Evolutionary conservation across 2,329 filamentous ascomycete genomes (phyloP), one percentile per base, ranked within the genome.

Genomic region (Geosmithia morbida): DNA sequence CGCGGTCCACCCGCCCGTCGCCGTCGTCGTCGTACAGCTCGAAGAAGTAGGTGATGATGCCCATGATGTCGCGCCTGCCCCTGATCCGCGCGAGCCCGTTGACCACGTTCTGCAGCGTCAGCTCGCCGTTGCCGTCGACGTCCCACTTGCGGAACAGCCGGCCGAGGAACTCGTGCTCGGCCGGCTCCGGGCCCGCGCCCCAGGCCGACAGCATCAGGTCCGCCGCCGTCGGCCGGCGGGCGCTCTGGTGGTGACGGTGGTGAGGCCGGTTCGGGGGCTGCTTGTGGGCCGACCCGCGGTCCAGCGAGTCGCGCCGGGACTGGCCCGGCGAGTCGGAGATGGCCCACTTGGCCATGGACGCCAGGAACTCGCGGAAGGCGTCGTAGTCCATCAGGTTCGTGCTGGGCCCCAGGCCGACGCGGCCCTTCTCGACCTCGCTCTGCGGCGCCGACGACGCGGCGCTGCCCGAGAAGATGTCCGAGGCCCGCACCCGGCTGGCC

Each of bases 351-450:
- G 88, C 78, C 55, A 96, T 85, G 44, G 81, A 83, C 4, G 92
- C 88, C 43, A 98, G 70, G 56, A 98, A 97, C 57, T 97, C 89
- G 49, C 90, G 75, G 65, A 97, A 98, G 2, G 85, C 88, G 62
- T 95, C 87, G 58, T 97, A 98, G 62, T 97, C 89, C 92, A 98
- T 98, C 54, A 89, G 74, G 26, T 84, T 94, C 14, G 87, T 87
- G 62, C 87, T 96, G 7, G 87, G 83, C 0, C 89, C 90, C 1
- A 96, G 72, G 0, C 87, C 90, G 17, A 96, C 87, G 46, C 90
- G 78, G 1, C 88, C 89, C 59, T 86, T 85, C 61, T 95, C 87
- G 11, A 85, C 75, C 50, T 74, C 74, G 29, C 77, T 67, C 50
- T 62, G 58, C 33, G 56, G 57, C 19, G 41, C 22, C 33, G 33